These are phyloP conservation scores for Trichoderma simmonsii DNA, from an alignment of 2,329 filamentous ascomycete genomes.

Conservation along the genomic window DNA sequence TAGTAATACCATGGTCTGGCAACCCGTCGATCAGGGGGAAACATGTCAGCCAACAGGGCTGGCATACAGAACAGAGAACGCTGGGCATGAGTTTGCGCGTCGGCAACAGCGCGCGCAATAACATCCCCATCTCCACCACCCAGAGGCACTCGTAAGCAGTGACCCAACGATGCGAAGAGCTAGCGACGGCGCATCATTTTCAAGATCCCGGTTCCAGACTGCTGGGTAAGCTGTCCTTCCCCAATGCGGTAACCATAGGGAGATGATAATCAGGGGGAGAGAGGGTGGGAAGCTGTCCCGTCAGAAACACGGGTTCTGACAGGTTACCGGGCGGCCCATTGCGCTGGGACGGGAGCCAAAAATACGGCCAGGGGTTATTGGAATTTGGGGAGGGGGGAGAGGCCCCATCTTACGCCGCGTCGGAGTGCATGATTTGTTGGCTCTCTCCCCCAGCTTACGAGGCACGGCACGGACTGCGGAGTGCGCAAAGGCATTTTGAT, in stretches of 20 bases:
- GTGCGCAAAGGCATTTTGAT: neutral
- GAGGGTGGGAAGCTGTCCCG: neutral
- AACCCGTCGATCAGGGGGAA: neutral
- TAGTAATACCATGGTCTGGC: neutral
- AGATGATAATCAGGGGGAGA: neutral
- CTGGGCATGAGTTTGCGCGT: neutral
- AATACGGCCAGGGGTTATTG: neutral
- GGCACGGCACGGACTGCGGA: neutral
- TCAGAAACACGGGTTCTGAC: neutral
- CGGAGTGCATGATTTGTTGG: neutral
- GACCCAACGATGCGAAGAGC: neutral
- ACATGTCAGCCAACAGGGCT: neutral
- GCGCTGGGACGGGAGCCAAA: constrained; percentile 14
- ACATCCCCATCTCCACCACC: neutral
- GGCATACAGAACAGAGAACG: neutral
- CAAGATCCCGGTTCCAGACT: neutral
- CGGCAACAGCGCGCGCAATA: neutral
- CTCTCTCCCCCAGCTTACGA: neutral
- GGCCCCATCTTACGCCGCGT: neutral
- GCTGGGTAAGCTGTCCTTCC: constrained; percentile 1
- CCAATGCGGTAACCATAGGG: neutral
- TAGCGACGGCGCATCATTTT: neutral
- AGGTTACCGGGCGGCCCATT: constrained; percentile 11
- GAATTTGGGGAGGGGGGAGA: neutral
- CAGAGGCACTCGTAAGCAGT: neutral